Percentiles rank a stretch among this genome's conserved stretches.
phyloP scores from a whole-genome alignment of 495 filamentous ascomycete genomes.

The Podospora appendiculata region DNA sequence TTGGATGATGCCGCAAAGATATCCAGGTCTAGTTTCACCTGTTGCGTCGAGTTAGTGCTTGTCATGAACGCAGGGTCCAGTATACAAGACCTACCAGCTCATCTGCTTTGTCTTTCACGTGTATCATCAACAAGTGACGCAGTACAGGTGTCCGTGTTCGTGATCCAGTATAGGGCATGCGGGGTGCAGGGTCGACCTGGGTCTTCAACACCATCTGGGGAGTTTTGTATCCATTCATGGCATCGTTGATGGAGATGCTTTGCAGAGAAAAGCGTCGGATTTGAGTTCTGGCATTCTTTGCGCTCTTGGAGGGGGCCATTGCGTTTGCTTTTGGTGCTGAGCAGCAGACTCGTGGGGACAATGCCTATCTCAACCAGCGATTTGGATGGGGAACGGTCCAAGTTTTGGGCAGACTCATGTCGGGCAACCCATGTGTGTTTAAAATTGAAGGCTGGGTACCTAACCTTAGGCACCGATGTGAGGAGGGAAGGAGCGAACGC shows the following conservation, averaged over 20 bases:
- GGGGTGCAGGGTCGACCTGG: slow-evolving; percentile 7
- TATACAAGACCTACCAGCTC: slow-evolving; percentile 16
- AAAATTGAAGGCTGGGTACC: too few species aligned
- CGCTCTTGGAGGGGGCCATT: slow-evolving; percentile 7
- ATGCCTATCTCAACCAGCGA: too few species aligned
- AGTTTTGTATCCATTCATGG: slow-evolving; percentile 15
- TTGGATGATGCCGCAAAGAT: slow-evolving; percentile 4
- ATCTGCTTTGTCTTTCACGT: slow-evolving; percentile 25
- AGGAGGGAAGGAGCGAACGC: too few species aligned
- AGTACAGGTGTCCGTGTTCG: slow-evolving; percentile 5
- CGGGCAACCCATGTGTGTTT: too few species aligned
- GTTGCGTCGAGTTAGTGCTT: not conserved
- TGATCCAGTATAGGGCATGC: slow-evolving; percentile 11
- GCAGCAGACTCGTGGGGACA: too few species aligned
- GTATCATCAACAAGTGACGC: slow-evolving; percentile 20
- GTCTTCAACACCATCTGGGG: slow-evolving; percentile 24
- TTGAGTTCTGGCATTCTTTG: not conserved
- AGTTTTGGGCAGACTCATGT: too few species aligned
- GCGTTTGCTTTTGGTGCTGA: too few species aligned
- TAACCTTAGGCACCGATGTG: too few species aligned
- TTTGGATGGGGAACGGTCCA: too few species aligned
- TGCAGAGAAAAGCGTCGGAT: slow-evolving; percentile 15
- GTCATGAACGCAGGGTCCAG: not conserved
- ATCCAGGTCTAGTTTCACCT: slow-evolving; percentile 17
- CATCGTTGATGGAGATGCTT: slow-evolving; percentile 13